phyloP scores from a whole-genome alignment of 352 stramenopile species.

The Phytophthora kernoviae region DNA sequence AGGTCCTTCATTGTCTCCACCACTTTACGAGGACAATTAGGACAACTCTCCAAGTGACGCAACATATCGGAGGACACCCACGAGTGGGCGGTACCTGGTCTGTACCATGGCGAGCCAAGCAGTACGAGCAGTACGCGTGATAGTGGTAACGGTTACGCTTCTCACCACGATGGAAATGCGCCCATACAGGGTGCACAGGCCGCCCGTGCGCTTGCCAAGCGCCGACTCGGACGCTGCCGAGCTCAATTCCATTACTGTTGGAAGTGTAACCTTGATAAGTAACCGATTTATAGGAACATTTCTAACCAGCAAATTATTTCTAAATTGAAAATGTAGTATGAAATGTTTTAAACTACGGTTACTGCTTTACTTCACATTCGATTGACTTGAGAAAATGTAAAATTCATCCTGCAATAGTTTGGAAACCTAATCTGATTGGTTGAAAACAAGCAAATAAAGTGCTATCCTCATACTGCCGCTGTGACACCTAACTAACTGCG shows the following conservation, averaged over 20 bases:
- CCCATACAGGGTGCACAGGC: slow-evolving; percentile 77
- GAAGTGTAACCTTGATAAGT: too few relatives aligned
- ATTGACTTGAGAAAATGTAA: slow-evolving; percentile 4
- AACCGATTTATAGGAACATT: too few relatives aligned
- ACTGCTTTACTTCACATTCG: too few relatives aligned
- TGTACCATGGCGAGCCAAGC: slow-evolving; percentile 57
- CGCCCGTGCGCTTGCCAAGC: slow-evolving; percentile 63
- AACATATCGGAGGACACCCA: slow-evolving; percentile 85
- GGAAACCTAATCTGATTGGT: neutral
- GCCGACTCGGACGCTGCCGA: too few relatives aligned
- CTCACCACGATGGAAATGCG: slow-evolving; percentile 82
- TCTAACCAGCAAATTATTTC: too few relatives aligned
- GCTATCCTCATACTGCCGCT: too few relatives aligned
- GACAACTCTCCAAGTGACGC: slow-evolving; percentile 76
- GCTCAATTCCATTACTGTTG: too few relatives aligned
- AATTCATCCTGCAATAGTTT: neutral
- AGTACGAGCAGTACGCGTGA: slow-evolving; percentile 85
- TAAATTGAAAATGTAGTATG: too few relatives aligned
- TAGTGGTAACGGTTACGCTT: slow-evolving; percentile 89
- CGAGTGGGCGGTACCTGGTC: slow-evolving; percentile 69
- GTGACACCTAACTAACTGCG: too few relatives aligned
- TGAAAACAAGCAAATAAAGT: too few relatives aligned
- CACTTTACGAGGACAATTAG: slow-evolving; percentile 67
- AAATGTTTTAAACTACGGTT: too few relatives aligned
- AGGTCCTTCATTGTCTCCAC: slow-evolving; percentile 68